phyloP scores from a whole-genome alignment of 1,284 basidiomycete genomes.

The Irpex sp. region DNA sequence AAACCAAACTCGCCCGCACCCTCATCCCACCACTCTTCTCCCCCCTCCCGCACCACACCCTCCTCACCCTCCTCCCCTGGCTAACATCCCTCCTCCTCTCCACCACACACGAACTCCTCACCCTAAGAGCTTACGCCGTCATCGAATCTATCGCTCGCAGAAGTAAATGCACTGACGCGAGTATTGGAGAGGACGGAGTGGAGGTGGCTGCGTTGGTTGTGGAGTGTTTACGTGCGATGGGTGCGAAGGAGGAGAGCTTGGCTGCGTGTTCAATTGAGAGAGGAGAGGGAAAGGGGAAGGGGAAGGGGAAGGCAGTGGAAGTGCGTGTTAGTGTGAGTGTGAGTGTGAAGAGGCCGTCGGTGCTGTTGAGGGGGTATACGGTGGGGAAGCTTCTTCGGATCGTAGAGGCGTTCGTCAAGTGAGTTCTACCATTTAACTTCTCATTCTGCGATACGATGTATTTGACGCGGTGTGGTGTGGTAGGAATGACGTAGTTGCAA shows the following conservation, averaged over 20 bases:
- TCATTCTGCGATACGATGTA: background rate
- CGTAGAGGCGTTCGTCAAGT: slow-evolving; percentile 28
- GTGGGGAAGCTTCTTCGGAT: slow-evolving; percentile 33
- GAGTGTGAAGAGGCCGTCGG: background rate
- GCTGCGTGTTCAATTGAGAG: background rate
- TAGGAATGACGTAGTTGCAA: slow-evolving; percentile 20
- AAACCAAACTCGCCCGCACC: slow-evolving; percentile 32
- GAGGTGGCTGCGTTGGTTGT: slow-evolving; percentile 17
- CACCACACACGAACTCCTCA: slow-evolving; percentile 8
- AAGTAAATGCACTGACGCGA: background rate
- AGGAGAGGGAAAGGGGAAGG: too few species aligned
- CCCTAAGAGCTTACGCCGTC: background rate
- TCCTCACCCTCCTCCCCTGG: slow-evolving; percentile 20
- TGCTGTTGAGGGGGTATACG: background rate
- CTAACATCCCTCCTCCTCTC: slow-evolving; percentile 19
- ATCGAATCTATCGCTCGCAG: background rate
- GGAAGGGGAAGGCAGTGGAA: too few species aligned
- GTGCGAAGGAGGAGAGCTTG: slow-evolving; percentile 16
- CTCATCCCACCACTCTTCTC: slow-evolving; percentile 28
- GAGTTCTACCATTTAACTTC: background rate
- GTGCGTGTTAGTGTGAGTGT: background rate
- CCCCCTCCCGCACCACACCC: slow-evolving; percentile 10
- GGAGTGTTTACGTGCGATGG: slow-evolving; percentile 6
- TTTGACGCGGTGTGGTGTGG: background rate
- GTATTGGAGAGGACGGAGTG: too few species aligned